Conservation (phyloP, 148 eudicot genomes). For the Heliamphora exappendiculata region DNA sequence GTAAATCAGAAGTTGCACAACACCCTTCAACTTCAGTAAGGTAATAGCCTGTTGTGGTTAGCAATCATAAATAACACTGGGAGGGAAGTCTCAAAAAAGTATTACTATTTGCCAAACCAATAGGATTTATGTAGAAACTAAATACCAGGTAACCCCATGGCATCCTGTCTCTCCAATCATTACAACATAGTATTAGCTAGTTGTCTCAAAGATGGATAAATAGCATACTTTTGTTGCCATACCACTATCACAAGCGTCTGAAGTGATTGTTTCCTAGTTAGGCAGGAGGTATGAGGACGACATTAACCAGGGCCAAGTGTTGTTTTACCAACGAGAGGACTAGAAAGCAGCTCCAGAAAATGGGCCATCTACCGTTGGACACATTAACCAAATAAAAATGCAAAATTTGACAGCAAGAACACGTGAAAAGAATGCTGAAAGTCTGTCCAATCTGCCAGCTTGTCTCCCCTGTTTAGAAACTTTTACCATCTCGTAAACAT, state of each 20-base stretch:
- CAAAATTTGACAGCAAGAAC: background rate
- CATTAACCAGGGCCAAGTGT: background rate
- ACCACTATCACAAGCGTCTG: background rate
- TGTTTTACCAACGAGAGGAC: background rate
- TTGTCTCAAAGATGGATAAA: background rate
- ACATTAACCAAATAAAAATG: background rate
- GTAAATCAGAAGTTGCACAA: background rate
- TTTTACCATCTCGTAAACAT: background rate
- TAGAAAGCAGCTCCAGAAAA: constrained; percentile 1
- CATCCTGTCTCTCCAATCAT: background rate
- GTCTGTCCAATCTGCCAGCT: background rate
- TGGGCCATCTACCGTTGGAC: background rate
- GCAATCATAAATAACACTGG: background rate
- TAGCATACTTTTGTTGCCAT: background rate
- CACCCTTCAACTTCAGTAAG: background rate
- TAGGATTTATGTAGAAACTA: background rate
- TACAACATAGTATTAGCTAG: background rate
- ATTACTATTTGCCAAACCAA: background rate
- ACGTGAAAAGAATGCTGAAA: background rate
- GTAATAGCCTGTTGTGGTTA: background rate
- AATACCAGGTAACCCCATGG: background rate
- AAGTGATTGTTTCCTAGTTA: background rate
- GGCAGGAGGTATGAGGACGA: background rate
- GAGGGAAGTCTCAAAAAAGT: background rate
- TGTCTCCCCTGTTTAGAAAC: background rate